Evolutionary conservation across 2,329 filamentous ascomycete genomes (phyloP).

Genomic region (Talaromyces atroroseus): DNA sequence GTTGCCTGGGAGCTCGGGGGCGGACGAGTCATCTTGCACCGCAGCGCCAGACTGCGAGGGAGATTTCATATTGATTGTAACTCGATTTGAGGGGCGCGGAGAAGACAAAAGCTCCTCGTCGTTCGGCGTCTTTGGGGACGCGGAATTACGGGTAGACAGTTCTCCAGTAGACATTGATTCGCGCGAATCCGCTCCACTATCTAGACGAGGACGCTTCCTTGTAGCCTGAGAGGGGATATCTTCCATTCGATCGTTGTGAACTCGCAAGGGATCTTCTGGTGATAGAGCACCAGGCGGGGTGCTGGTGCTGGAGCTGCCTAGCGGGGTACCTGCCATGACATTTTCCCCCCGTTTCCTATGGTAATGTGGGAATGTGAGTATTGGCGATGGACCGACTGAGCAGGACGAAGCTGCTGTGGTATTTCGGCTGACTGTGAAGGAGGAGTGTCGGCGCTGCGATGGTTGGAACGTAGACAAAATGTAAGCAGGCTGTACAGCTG

Average conservation of each 20-base stretch:
- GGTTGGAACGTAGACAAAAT: neutral
- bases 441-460: neutral
- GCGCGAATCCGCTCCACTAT: slow-evolving; percentile 36
- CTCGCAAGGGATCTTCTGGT: slow-evolving; percentile 24
- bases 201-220: slow-evolving; percentile 45
- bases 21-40: neutral
- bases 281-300: slow-evolving; percentile 33
- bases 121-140: slow-evolving; percentile 17
- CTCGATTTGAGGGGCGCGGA: slow-evolving; percentile 37
- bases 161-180: slow-evolving; percentile 27
- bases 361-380: slow-evolving; percentile 1
- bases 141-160: slow-evolving; percentile 23
- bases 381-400: neutral
- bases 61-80: slow-evolving; percentile 45
- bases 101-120: slow-evolving; percentile 24
- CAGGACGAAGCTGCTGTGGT: neutral
- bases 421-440: neutral
- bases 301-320: slow-evolving; percentile 42
- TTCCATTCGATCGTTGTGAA: slow-evolving; percentile 35
- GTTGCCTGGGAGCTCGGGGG: slow-evolving; percentile 14
- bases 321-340: slow-evolving; percentile 43
- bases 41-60: slow-evolving; percentile 16
- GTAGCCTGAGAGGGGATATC: slow-evolving; percentile 33
- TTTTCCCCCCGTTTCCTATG: slow-evolving; percentile 25
- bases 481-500: neutral